Evolutionary conservation across 441 rosid species (phyloP).

Genomic region (Gossypium lobatum): DNA sequence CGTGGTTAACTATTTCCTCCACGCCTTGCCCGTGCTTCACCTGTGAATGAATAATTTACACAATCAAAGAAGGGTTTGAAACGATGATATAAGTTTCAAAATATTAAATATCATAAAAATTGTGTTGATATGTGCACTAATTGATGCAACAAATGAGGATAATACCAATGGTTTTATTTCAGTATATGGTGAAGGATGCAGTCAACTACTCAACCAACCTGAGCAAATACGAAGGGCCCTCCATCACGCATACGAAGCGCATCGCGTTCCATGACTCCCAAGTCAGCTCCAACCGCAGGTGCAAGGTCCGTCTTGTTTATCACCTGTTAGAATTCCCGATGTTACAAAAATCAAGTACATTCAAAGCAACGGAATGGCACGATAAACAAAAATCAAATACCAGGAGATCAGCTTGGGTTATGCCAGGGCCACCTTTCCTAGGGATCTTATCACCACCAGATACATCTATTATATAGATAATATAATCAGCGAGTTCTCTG

Average conservation of each 20-base stretch:
- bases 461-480: conserved; percentile 91
- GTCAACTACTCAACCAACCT: conserved; percentile 37
- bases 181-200: not conserved
- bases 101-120: not conserved
- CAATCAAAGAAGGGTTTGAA: not conserved
- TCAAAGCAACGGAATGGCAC: not conserved
- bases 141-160: not conserved
- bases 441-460: conserved; percentile 96
- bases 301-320: conserved; percentile 98
- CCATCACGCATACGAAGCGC: conserved; percentile 94
- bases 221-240: conserved; percentile 94
- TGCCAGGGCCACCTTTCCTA: conserved; percentile 98
- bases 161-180: not conserved
- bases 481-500: conserved; percentile 94
- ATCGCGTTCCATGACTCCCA: conserved; percentile 83
- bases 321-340: conserved; percentile 36
- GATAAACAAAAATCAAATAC: conserved; percentile 20
- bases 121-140: not conserved
- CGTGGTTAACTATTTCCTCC: conserved; percentile 65
- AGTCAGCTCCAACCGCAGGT: conserved; percentile 78
- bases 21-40: conserved; percentile 86
- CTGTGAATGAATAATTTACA: conserved; percentile 26
- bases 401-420: conserved; percentile 95
- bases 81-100: not conserved
- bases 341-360: not conserved